phyloP scores from a whole-genome alignment of 2,329 filamentous ascomycete species.

The Pezicula carpinea region DNA sequence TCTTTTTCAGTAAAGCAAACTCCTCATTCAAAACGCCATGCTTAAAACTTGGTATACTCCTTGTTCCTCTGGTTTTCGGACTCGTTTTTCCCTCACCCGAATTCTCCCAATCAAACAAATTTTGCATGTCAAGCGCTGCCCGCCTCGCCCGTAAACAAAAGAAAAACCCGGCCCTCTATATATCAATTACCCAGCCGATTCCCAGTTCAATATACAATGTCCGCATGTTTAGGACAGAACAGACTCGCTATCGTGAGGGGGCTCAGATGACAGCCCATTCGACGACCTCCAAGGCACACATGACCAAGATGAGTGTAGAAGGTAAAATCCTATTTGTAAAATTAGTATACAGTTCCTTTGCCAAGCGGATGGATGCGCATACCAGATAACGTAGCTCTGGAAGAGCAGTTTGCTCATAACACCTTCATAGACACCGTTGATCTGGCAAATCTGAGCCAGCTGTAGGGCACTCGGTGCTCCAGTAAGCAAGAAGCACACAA shows the following conservation, averaged over 20 bases:
- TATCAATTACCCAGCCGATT: too few relatives aligned
- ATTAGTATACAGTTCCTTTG: background rate
- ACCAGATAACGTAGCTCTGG: conserved; percentile 96
- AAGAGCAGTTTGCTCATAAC: conserved; percentile 92
- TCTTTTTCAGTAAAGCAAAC: too few relatives aligned
- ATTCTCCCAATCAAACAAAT: too few relatives aligned
- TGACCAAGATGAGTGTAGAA: conserved; percentile 83
- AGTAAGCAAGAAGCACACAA: conserved; percentile 94
- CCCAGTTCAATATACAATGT: too few relatives aligned
- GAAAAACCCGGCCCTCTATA: too few relatives aligned
- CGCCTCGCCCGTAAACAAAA: too few relatives aligned
- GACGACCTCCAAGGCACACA: conserved; percentile 87
- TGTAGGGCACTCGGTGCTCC: conserved; percentile 92
- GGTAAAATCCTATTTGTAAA: conserved; percentile 69
- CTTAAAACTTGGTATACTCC: too few relatives aligned
- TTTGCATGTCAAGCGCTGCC: too few relatives aligned
- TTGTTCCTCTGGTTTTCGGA: too few relatives aligned
- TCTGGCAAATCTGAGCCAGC: conserved; percentile 95
- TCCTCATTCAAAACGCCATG: too few relatives aligned
- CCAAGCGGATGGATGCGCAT: conserved; percentile 31
- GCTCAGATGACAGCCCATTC: conserved; percentile 62
- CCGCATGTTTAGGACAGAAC: too few relatives aligned
- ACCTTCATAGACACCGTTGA: conserved; percentile 92
- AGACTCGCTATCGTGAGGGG: background rate
- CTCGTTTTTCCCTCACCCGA: too few relatives aligned